Evolutionary conservation across 208 protist species (phyloP), one percentile per base, ranked within the genome.

Genomic region (Trypanosomatidae sp.): DNA sequence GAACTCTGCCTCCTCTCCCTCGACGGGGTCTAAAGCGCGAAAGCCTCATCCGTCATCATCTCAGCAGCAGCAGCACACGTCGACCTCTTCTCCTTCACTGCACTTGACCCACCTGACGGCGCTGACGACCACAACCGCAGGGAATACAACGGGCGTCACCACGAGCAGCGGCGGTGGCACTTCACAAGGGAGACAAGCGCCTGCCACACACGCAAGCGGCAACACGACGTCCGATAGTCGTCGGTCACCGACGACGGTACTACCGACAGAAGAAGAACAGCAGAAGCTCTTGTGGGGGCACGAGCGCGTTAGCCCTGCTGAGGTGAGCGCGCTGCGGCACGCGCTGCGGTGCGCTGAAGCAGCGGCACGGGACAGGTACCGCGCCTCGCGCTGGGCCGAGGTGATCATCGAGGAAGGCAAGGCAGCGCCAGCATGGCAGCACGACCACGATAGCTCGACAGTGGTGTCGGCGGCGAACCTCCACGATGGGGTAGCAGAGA

Each of bases 1-100:
- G 17, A 94, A 91, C 74, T 81, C 76, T 1, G 69, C 55, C 41
- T 56, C 69, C 17, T 36, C 62, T 7, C 65, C 6, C 19, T 49
- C 72, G 17, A 71, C 62, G 33, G 1, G 36, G 13, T 47, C 66
- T 2, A 52, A 55, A 30, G 59, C 19, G 9, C 4, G 41, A 47
- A 60, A 6, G 58, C 58, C 19, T 13, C 52, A 28, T 53, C 6
- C 36, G 2, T 44, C 22, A 28, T n/a, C 72, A 6, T 76, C 62
- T 12, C 50, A 60, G 73, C 17, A 28, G 66, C 73, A 75, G 62
- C 47, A 71, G 49, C 62, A 44, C 10, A 53, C 47, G 30, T 80
- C 69, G 12, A 53, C 75, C 22, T 70, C 75, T 1, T 80, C 75
- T 1, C 75, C 75, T 12, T 80, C 75, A 1, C 75, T 69, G 49